A percentile compares a stretch with the other conserved stretches of the same genome.
These are phyloP conservation scores for Elsinoe arachidis DNA, from an alignment of 2,329 filamentous ascomycete species.

Conservation along the genomic window DNA sequence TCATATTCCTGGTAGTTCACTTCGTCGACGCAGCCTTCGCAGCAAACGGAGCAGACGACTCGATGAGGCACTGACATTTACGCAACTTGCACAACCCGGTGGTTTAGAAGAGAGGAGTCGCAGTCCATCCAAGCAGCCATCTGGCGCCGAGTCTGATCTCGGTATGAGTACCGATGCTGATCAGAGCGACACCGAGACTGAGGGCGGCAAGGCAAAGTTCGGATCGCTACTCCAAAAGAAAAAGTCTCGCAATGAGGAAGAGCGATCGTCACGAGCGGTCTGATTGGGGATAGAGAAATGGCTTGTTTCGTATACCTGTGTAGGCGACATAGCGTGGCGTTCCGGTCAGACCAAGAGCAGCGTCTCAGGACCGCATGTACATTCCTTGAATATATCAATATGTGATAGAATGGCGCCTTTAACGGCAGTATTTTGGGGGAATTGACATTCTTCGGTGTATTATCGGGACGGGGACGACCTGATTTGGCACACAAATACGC, in stretches of 20 bases:
- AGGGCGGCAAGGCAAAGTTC: neutral
- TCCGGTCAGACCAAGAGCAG: neutral
- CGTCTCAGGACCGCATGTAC: too few species aligned
- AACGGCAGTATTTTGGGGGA: too few species aligned
- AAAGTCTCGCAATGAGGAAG: neutral
- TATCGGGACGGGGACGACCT: too few species aligned
- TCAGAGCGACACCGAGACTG: neutral
- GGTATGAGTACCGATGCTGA: slow-evolving; percentile 4
- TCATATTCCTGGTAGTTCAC: slow-evolving; percentile 15
- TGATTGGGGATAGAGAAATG: neutral
- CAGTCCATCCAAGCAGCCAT: neutral
- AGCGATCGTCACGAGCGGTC: neutral
- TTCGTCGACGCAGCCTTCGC: slow-evolving; percentile 4
- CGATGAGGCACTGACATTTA: slow-evolving; percentile 7
- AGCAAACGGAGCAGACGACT: slow-evolving; percentile 7
- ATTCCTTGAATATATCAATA: too few species aligned
- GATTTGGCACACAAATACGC: too few species aligned
- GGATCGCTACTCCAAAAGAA: neutral
- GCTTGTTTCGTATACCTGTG: neutral
- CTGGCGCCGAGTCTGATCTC: neutral
- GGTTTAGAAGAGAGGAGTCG: neutral
- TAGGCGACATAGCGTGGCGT: slow-evolving; percentile 9
- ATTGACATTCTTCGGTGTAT: too few species aligned
- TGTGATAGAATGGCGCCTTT: too few species aligned
- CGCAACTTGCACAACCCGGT: neutral